A percentile compares a stretch with the other conserved stretches of the same genome.
These are phyloP conservation scores for Suillus alpinus DNA, from an alignment of 768 basidiomycete species.

Conservation along the genomic window DNA sequence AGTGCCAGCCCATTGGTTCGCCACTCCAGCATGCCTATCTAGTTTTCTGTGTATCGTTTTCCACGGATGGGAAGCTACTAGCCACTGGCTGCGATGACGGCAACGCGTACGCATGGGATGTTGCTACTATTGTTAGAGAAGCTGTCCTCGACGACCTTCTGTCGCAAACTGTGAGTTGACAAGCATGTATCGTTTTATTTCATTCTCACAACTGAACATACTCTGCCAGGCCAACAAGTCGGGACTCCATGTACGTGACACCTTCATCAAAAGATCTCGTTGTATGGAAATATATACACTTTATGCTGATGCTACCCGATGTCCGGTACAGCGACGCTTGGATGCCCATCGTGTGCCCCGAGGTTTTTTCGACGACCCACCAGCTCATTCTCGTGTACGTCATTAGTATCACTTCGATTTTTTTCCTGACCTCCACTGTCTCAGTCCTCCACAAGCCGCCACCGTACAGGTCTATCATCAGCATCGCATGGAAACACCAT, in stretches of 20 bases:
- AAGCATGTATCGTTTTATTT: neutral
- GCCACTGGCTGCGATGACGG: neutral
- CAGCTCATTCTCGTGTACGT: neutral
- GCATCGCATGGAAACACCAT: too few relatives aligned
- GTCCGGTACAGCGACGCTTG: neutral
- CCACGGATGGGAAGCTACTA: neutral
- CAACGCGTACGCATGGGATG: neutral
- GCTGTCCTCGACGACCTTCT: neutral
- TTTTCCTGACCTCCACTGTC: neutral
- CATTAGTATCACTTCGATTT: neutral
- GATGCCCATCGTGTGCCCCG: neutral
- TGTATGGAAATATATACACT: neutral
- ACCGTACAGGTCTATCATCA: too few relatives aligned
- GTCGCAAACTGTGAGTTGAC: neutral
- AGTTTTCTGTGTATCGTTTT: neutral
- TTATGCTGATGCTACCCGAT: neutral
- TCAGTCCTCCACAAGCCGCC: neutral
- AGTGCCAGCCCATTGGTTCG: neutral
- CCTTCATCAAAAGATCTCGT: neutral
- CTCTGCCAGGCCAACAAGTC: neutral
- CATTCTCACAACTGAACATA: neutral
- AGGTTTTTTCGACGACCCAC: neutral
- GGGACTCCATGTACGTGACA: neutral
- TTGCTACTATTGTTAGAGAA: neutral
- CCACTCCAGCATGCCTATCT: neutral